phyloP scores from a whole-genome alignment of 1,139 yeast species.

The Candida sp. region DNA sequence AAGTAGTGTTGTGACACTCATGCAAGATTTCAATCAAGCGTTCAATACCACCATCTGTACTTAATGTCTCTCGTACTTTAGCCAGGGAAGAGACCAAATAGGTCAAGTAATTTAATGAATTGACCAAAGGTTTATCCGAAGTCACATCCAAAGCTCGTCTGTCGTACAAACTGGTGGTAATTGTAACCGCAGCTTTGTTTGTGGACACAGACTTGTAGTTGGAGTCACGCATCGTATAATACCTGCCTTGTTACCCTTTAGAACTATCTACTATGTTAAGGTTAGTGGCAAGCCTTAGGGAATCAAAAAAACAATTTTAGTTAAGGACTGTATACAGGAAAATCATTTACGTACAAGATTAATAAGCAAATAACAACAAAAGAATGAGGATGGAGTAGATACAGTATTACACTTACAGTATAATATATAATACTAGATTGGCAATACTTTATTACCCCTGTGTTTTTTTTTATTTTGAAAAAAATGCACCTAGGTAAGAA shows the following conservation, averaged over 20 bases:
- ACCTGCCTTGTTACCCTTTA: background rate
- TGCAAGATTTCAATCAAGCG: constrained; percentile 81
- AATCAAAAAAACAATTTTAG: too few relatives aligned
- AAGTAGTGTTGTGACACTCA: constrained; percentile 57
- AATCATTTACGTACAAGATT: too few relatives aligned
- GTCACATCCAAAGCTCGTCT: constrained; percentile 91
- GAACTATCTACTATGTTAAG: too few relatives aligned
- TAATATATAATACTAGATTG: too few relatives aligned
- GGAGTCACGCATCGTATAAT: constrained; percentile 78
- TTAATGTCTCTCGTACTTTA: constrained; percentile 85
- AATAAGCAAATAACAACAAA: background rate
- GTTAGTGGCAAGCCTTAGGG: too few relatives aligned
- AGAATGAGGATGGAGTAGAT: background rate
- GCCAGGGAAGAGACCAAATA: constrained; percentile 83
- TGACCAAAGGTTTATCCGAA: constrained; percentile 84
- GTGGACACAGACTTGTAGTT: constrained; percentile 75
- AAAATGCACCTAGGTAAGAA: too few relatives aligned
- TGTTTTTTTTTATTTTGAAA: too few relatives aligned
- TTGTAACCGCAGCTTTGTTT: constrained; percentile 88
- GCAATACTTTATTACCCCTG: too few relatives aligned
- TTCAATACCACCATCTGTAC: constrained; percentile 90
- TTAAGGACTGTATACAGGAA: background rate
- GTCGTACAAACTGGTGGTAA: constrained; percentile 86
- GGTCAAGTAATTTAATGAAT: constrained; percentile 86
- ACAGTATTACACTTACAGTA: too few relatives aligned